phyloP scores from a whole-genome alignment of 352 stramenopile genomes.

The Globisporangium viniferum region DNA sequence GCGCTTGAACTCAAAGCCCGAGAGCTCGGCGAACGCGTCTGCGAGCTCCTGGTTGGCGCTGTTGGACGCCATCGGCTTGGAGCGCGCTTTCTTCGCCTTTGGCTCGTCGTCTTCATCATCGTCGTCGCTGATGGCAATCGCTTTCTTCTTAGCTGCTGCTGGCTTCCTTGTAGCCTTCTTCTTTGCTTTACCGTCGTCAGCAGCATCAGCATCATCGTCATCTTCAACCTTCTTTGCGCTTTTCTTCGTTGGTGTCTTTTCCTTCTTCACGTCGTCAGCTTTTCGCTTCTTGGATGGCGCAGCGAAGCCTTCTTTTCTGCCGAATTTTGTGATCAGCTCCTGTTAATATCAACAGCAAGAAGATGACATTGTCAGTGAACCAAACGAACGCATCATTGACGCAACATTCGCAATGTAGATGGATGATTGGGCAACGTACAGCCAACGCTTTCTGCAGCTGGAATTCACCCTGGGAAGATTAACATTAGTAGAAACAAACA shows the following conservation, averaged over 20 bases:
- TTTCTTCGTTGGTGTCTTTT: slow-evolving; percentile 24
- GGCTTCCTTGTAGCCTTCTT: slow-evolving; percentile 28
- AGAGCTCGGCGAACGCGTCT: slow-evolving; percentile 75
- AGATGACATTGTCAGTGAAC: not conserved
- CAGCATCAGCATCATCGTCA: not conserved
- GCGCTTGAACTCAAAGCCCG: slow-evolving; percentile 87
- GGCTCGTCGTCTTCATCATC: slow-evolving; percentile 43
- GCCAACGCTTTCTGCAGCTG: slow-evolving; percentile 66
- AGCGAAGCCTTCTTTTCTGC: slow-evolving; percentile 30
- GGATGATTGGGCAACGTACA: slow-evolving; percentile 19
- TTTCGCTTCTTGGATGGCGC: slow-evolving; percentile 62
- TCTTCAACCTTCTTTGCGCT: slow-evolving; percentile 5
- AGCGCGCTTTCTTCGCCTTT: slow-evolving; percentile 49
- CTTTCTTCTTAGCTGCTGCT: slow-evolving; percentile 17
- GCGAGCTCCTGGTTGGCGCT: slow-evolving; percentile 73
- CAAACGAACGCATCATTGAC: not conserved
- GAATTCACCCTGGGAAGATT: slow-evolving; percentile 53
- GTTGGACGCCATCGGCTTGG: slow-evolving; percentile 41
- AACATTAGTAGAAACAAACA: slow-evolving; percentile 1
- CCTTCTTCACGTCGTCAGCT: slow-evolving; percentile 27
- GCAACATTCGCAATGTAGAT: not conserved
- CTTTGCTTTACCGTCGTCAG: slow-evolving; percentile 19
- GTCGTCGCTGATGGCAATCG: slow-evolving; percentile 13
- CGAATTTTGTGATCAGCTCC: slow-evolving; percentile 84
- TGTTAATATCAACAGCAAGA: slow-evolving; percentile 14